phyloP scores from a whole-genome alignment of 106 monocot species.

The Gastrodia elata region DNA sequence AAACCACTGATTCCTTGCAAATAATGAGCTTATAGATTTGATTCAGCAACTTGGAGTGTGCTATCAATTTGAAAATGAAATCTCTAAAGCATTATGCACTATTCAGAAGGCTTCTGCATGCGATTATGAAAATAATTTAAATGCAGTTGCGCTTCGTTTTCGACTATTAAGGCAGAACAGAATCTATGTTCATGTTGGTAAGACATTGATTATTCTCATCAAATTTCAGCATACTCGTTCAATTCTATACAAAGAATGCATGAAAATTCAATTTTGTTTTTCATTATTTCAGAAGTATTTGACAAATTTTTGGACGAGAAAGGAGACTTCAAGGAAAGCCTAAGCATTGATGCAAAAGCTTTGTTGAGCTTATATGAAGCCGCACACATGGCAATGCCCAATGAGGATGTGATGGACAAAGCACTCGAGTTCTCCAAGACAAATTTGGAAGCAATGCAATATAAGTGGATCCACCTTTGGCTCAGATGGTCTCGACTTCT shows the following conservation, averaged over 20 bases:
- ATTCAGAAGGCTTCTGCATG: background rate
- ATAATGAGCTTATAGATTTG: background rate
- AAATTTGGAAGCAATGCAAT: background rate
- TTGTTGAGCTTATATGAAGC: constrained; percentile 15
- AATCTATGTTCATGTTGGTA: background rate
- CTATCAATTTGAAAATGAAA: constrained; percentile 5
- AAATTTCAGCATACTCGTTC: too few relatives aligned
- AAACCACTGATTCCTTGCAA: background rate
- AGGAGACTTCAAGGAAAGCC: constrained; percentile 1
- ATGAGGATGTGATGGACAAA: constrained; percentile 6
- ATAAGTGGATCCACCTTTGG: background rate
- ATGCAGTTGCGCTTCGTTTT: background rate
- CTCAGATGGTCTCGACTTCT: background rate
- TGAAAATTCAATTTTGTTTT: too few relatives aligned
- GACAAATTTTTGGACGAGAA: constrained; percentile 9
- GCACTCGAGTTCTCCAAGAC: constrained; percentile 3
- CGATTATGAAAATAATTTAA: background rate
- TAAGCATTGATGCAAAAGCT: constrained; percentile 2
- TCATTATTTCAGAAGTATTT: constrained; percentile 7
- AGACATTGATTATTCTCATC: too few relatives aligned
- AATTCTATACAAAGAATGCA: too few relatives aligned
- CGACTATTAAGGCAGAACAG: background rate
- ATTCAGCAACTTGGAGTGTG: constrained; percentile 2
- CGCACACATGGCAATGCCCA: constrained; percentile 1
- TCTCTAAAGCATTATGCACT: background rate